Conservation (phyloP, 108 stramenopile genomes). For the Skeletonema costatum region DNA sequence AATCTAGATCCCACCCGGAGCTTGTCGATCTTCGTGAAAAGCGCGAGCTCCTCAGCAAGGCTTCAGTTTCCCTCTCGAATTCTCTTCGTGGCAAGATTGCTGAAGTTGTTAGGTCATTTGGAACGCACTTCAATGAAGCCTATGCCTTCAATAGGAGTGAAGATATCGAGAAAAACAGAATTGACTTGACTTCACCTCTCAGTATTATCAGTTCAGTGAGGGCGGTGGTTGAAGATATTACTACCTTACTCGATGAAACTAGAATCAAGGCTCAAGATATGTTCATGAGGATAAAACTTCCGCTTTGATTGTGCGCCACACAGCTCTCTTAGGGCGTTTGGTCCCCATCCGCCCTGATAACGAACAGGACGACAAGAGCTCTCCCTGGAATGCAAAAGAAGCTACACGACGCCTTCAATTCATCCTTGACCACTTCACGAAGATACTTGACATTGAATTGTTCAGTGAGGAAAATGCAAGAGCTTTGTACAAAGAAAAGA, state of each 20-base stretch:
- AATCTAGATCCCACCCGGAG: conserved; percentile 31
- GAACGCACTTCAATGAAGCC: conserved; percentile 10
- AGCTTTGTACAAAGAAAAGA: conserved; percentile 11
- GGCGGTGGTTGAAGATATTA: conserved; percentile 10
- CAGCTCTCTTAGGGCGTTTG: conserved; percentile 9
- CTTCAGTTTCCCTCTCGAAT: conserved; percentile 14
- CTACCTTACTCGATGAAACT: not conserved
- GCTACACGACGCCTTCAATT: conserved; percentile 21
- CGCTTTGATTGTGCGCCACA: conserved; percentile 9
- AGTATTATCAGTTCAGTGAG: conserved; percentile 13
- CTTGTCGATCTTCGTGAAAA: conserved; percentile 17
- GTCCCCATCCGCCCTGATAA: conserved; percentile 12
- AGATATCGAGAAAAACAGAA: not conserved
- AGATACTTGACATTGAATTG: conserved; percentile 5
- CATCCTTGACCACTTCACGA: conserved; percentile 4
- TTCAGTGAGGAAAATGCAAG: conserved; percentile 26
- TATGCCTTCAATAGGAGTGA: conserved; percentile 15
- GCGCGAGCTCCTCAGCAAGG: conserved; percentile 13
- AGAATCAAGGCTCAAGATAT: conserved; percentile 4
- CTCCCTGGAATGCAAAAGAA: conserved; percentile 32
- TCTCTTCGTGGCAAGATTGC: conserved; percentile 17
- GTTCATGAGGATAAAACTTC: conserved; percentile 8
- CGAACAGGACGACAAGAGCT: conserved; percentile 2
- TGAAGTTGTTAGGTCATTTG: conserved; percentile 9
- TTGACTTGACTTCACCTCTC: conserved; percentile 18